phyloP scores from a whole-genome alignment of 805 yeast species.

The Yamadazyma paraphyllophila region DNA sequence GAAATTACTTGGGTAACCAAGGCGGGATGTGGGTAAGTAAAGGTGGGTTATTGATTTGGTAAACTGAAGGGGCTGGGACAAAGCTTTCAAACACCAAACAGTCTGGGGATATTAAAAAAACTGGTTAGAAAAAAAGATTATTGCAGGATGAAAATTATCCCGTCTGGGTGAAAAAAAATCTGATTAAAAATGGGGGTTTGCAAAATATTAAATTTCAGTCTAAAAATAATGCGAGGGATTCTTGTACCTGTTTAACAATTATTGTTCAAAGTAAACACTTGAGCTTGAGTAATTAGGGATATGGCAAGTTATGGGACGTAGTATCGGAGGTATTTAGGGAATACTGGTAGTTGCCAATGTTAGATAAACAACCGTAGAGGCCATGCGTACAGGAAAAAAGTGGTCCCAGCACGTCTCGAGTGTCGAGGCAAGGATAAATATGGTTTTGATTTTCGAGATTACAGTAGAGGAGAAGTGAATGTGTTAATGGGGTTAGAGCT shows the following conservation, averaged over 20 bases:
- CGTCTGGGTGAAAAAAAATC: conserved; percentile 3
- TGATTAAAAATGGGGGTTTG: conserved; percentile 3
- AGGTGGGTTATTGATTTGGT: not conserved
- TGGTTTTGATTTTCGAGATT: not conserved
- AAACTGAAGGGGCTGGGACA: not conserved
- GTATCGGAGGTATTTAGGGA: no score
- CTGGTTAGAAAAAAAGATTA: not conserved
- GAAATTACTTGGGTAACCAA: not conserved
- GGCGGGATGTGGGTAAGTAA: not conserved
- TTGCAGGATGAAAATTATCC: not conserved
- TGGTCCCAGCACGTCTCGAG: not conserved
- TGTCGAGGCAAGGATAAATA: not conserved
- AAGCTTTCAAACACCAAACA: not conserved
- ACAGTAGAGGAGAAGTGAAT: not conserved
- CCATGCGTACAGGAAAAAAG: not conserved
- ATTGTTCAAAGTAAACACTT: not conserved
- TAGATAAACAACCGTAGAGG: not conserved
- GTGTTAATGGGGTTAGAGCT: not conserved
- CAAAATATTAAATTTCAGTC: conserved; percentile 3
- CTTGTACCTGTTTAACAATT: not conserved
- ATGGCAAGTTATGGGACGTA: no score
- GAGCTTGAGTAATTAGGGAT: no score
- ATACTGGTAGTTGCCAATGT: no score
- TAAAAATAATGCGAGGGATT: conserved; percentile 5
- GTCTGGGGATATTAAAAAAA: not conserved